Evolutionary conservation across 495 filamentous ascomycete genomes (phyloP).

Genomic region (Darksidea phi): DNA sequence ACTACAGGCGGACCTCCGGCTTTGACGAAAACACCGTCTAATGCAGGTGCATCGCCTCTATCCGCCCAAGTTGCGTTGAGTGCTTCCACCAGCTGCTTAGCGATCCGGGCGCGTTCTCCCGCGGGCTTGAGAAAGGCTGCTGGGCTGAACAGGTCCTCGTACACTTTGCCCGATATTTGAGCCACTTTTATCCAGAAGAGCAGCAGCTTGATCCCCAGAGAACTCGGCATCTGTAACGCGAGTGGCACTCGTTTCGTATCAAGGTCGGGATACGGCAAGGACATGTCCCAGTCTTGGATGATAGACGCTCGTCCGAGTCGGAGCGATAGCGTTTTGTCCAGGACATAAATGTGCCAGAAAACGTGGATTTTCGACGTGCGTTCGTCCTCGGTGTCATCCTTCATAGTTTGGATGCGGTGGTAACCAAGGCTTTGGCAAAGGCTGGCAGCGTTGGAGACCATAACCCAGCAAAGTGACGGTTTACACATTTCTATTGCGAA

Average conservation of each 20-base stretch:
- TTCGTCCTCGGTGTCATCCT: constrained; percentile 45
- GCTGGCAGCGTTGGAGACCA: constrained; percentile 57
- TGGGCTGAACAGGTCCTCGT: constrained; percentile 36
- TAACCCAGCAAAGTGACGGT: constrained; percentile 61
- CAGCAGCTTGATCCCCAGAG: constrained; percentile 12
- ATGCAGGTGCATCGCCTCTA: constrained; percentile 8
- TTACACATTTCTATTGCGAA: constrained; percentile 64
- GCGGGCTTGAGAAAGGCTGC: constrained; percentile 25
- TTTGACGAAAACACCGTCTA: constrained; percentile 7
- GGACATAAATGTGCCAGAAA: constrained; percentile 65
- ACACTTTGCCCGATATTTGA: constrained; percentile 29
- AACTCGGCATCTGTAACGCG: not conserved
- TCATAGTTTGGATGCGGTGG: constrained; percentile 57
- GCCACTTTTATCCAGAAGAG: constrained; percentile 33
- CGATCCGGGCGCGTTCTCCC: constrained; percentile 21
- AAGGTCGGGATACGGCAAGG: constrained; percentile 42
- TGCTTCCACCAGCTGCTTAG: constrained; percentile 20
- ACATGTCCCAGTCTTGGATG: constrained; percentile 66
- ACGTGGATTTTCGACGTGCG: constrained; percentile 44
- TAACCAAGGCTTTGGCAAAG: constrained; percentile 66
- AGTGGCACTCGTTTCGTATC: not conserved
- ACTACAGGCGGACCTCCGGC: too few relatives aligned
- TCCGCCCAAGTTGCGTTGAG: constrained; percentile 18
- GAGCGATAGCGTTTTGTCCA: constrained; percentile 62
- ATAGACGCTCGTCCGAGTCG: constrained; percentile 61